Evolutionary conservation across 352 stramenopile genomes (phyloP), one percentile per base, ranked within the genome.

Genomic region (Phytophthora europaea): DNA sequence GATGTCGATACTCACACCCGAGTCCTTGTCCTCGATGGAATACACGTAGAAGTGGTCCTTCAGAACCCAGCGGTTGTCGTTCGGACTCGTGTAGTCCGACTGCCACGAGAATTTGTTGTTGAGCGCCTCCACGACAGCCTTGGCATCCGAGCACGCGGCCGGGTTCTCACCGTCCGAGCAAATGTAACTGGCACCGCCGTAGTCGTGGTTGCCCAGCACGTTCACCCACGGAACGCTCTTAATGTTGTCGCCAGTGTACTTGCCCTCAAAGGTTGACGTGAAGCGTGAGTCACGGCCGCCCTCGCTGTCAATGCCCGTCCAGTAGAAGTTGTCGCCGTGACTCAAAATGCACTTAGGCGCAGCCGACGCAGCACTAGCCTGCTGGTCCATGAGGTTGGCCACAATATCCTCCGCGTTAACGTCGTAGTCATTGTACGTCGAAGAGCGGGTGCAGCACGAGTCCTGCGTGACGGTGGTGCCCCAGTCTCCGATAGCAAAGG

Each of bases 281-380:
- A 91, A 91, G 0, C 83, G 83, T 6, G 81, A 85, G 67, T 76
- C 61, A 31, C 84, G 74, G 57, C 80, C 81, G 6, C 62, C 71
- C 18, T 75, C 57, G 40, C 76, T 79, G 57, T 79, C 70, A 50
- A 91, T 88, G n/a, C 84, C 84, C 15, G 81, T 81, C 81, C 81
- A 91, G 75, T 91, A 91, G 52, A 91, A 91, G 75, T 90, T 91
- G 57, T 91, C 84, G 52, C 81, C 85, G 67, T 93, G 85, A 33
- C 85, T 84, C 23, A 93, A 59, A 26, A 93, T 80, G 28, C 76
- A 83, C 70, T 92, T 87, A 8, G 85, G 85, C 26, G 78, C 83
- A 0, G 75, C 64, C 22, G 82, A 75, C 3, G 74, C 65, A 7
- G 74, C 70, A 1, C 47, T 75, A 0, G 78, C 81, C 40, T 84